Evolutionary conservation across 768 basidiomycete species (phyloP).

Genomic region (Boletus huronensis): DNA sequence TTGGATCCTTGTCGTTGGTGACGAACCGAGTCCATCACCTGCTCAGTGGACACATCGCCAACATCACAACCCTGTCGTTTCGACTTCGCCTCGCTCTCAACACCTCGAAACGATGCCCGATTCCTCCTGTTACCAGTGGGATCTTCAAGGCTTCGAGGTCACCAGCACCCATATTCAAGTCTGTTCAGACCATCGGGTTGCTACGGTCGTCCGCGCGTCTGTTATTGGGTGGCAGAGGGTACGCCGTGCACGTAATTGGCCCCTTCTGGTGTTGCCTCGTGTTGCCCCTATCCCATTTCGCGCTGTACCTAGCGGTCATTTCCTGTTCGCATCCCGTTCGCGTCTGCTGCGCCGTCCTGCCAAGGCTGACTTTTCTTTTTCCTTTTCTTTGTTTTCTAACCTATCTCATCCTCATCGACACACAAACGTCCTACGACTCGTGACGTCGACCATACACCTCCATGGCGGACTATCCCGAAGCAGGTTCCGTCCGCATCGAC

Average conservation of each 20-base stretch:
- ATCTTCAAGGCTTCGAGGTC: neutral
- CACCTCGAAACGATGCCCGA: neutral
- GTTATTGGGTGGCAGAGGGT: constrained; percentile 12
- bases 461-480: constrained; percentile 28
- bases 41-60: too few relatives aligned
- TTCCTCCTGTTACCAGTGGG: neutral
- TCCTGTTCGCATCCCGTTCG: constrained; percentile 23
- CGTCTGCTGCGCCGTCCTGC: constrained; percentile 22
- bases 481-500: constrained; percentile 26
- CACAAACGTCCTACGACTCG: neutral
- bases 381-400: neutral
- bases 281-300: constrained; percentile 20
- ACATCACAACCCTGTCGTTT: neutral
- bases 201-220: neutral
- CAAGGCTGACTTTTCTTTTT: neutral
- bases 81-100: neutral
- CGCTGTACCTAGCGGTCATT: constrained; percentile 11
- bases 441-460: neutral
- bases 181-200: neutral
- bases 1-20: neutral
- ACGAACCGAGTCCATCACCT: neutral
- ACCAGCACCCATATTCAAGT: neutral
- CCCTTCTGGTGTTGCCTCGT: constrained; percentile 33
- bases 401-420: neutral
- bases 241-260: constrained; percentile 17